Evolutionary conservation across 495 filamentous ascomycete genomes (phyloP).

Genomic region (Hypoxylon fragiforme): DNA sequence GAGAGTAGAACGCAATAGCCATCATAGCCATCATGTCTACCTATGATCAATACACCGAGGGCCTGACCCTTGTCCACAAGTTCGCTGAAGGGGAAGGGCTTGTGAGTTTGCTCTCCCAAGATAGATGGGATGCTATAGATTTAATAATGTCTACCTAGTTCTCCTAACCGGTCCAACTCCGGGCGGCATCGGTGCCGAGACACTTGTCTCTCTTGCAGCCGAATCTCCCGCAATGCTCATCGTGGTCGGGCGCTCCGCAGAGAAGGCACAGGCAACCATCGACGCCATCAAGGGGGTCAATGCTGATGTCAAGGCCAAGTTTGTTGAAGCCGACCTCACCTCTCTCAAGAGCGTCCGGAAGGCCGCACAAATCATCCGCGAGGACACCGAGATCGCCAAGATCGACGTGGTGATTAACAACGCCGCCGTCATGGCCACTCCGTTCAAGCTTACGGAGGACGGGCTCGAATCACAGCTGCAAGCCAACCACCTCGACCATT

Average conservation of each 20-base stretch:
- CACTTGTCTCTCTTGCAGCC: conserved; percentile 48
- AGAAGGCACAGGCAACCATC: conserved; percentile 46
- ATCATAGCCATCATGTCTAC: no score
- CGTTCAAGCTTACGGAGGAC: conserved; percentile 43
- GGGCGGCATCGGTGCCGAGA: conserved; percentile 50
- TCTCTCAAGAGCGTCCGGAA: conserved; percentile 53
- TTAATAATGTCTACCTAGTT: conserved; percentile 34
- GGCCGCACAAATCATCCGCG: conserved; percentile 52
- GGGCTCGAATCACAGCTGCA: conserved; percentile 62
- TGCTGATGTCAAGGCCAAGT: conserved; percentile 42
- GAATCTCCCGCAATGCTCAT: conserved; percentile 48
- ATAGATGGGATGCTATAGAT: neutral
- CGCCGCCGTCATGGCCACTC: conserved; percentile 64
- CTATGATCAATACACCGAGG: conserved; percentile 36
- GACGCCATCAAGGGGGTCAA: conserved; percentile 45
- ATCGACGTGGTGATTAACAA: conserved; percentile 73
- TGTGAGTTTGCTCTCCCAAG: conserved; percentile 30
- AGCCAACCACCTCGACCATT: conserved; percentile 62
- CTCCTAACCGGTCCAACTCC: conserved; percentile 57
- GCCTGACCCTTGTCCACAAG: conserved; percentile 39
- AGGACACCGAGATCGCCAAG: conserved; percentile 49
- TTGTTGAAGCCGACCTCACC: conserved; percentile 52
- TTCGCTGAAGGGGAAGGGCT: conserved; percentile 44
- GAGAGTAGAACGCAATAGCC: no score
- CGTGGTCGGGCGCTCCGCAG: conserved; percentile 45